Percentiles rank a stretch among this genome's conserved stretches.
phyloP scores from a whole-genome alignment of 2,329 filamentous ascomycete genomes.

The Colletotrichum chrysophilum region DNA sequence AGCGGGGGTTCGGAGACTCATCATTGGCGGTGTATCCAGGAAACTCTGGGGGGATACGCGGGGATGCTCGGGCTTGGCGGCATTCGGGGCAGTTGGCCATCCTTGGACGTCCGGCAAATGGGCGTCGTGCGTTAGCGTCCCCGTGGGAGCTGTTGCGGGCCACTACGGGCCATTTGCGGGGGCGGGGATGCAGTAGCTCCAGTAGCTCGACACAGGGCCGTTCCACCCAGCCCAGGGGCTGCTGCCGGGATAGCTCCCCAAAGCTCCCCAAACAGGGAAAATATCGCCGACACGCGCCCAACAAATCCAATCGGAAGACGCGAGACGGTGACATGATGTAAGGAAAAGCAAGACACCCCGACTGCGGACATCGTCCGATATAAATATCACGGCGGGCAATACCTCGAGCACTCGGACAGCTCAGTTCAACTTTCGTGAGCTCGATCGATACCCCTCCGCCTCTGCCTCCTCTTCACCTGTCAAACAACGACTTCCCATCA shows the following conservation, averaged over 20 bases:
- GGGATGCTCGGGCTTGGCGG: neutral
- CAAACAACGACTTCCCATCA: neutral
- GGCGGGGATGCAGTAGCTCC: neutral
- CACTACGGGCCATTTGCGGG: conserved; percentile 1
- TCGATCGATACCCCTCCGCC: neutral
- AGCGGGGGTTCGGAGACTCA: neutral
- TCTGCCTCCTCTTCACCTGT: neutral
- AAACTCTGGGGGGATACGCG: neutral
- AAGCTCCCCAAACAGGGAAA: conserved; percentile 11
- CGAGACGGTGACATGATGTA: neutral
- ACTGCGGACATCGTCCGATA: neutral
- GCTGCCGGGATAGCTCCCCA: conserved; percentile 2
- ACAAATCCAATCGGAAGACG: neutral
- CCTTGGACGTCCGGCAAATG: conserved; percentile 8
- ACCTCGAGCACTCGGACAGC: neutral
- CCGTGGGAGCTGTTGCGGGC: conserved; percentile 2
- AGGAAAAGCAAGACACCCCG: neutral
- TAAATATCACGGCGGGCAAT: neutral
- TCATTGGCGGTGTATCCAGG: neutral
- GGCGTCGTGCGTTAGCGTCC: neutral
- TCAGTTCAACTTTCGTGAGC: neutral
- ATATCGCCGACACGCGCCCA: conserved; percentile 12
- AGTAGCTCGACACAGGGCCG: conserved; percentile 1
- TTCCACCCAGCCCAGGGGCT: neutral
- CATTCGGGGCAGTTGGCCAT: conserved; percentile 2